A percentile compares a stretch with the other conserved stretches of the same genome.
These are phyloP conservation scores for Sphaerulina populicola DNA, from an alignment of 2,329 filamentous ascomycete species.

Conservation along the genomic window DNA sequence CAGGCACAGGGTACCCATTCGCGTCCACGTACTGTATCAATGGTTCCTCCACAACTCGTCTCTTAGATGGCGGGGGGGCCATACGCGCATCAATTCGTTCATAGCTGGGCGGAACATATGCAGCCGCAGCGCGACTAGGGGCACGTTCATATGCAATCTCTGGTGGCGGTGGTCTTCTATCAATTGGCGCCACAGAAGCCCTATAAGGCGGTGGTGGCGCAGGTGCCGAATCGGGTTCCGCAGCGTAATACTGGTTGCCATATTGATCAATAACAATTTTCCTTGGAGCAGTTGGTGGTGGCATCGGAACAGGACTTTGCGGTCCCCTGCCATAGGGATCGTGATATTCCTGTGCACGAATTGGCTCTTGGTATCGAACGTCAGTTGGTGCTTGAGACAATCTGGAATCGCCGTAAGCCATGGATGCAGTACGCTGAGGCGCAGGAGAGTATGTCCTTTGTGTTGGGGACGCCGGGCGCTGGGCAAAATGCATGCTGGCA, in stretches of 20 bases:
- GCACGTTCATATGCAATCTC: conserved; percentile 53
- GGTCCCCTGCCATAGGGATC: conserved; percentile 32
- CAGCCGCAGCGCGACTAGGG: conserved; percentile 40
- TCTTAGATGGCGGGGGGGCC: conserved; percentile 24
- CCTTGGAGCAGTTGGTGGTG: conserved; percentile 42
- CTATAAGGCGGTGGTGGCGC: conserved; percentile 32
- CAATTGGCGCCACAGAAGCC: conserved; percentile 45
- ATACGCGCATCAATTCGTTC: conserved; percentile 33
- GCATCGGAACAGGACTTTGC: conserved; percentile 39
- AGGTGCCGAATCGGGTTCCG: conserved; percentile 35
- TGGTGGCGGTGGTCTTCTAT: conserved; percentile 28
- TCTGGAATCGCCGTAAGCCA: conserved; percentile 37
- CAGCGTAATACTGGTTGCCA: conserved; percentile 68
- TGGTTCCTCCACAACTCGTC: conserved; percentile 20
- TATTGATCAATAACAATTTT: conserved; percentile 69
- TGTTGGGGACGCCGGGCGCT: conserved; percentile 38
- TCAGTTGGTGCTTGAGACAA: conserved; percentile 23
- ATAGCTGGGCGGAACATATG: conserved; percentile 33
- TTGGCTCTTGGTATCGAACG: conserved; percentile 31
- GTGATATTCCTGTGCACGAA: conserved; percentile 24
- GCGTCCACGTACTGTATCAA: conserved; percentile 26
- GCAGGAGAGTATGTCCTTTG: conserved; percentile 36
- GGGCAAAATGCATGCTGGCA: conserved; percentile 42
- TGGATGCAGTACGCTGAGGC: conserved; percentile 36
- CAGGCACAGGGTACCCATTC: conserved; percentile 22